Evolutionary conservation across 139 green algal genomes (phyloP).

Genomic region (Deuterostichococcus epilithicus): DNA sequence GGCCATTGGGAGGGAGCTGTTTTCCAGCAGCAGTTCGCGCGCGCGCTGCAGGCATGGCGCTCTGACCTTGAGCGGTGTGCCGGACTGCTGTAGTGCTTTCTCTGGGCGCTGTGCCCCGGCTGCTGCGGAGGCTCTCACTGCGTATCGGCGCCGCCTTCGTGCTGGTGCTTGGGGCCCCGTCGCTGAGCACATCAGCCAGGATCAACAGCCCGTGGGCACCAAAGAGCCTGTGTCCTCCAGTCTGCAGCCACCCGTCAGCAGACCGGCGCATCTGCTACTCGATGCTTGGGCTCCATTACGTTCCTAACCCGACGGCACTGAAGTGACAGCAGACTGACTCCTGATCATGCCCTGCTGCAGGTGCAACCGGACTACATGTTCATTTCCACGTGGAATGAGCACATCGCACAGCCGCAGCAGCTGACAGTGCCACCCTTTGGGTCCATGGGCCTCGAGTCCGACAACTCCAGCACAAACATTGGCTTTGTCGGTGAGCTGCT

Average conservation of each 20-base stretch:
- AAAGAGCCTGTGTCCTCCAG: no score
- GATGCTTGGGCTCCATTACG: no score
- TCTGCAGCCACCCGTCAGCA: no score
- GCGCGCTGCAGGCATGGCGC: not conserved
- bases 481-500: not conserved
- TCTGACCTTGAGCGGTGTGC: no score
- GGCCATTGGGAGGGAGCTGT: not conserved
- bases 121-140: no score
- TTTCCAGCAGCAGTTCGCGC: not conserved
- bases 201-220: no score
- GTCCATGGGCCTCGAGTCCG: not conserved
- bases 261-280: no score
- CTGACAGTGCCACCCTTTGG: not conserved
- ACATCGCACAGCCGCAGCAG: not conserved
- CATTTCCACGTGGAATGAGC: not conserved
- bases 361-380: not conserved
- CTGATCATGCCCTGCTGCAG: not conserved
- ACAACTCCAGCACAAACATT: not conserved
- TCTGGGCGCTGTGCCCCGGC: no score
- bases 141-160: no score
- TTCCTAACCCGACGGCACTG: not conserved
- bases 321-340: not conserved
- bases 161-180: no score
- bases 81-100: no score
- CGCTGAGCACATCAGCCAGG: no score